phyloP scores from a whole-genome alignment of 768 basidiomycete species.

The Tremella mesenterica region DNA sequence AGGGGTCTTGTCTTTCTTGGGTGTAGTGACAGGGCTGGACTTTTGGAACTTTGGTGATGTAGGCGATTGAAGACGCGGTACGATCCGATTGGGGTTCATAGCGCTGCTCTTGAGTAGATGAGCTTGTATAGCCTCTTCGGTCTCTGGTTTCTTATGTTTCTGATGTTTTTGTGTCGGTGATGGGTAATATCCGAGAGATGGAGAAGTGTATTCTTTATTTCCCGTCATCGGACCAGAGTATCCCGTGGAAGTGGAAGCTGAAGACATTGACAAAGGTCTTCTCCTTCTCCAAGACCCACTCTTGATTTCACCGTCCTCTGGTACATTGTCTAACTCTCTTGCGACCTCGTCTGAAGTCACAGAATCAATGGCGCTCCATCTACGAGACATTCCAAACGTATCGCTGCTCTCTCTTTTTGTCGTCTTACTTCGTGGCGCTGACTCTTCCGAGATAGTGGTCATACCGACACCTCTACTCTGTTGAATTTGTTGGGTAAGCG shows the following conservation, averaged over 20 bases:
- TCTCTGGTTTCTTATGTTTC: slow-evolving; percentile 17
- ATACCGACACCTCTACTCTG: background rate
- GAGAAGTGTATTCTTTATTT: background rate
- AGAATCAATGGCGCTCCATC: background rate
- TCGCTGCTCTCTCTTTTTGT: background rate
- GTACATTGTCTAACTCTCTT: background rate
- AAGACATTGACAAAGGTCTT: slow-evolving; percentile 18
- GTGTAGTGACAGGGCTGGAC: background rate
- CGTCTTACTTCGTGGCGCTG: background rate
- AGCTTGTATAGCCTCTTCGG: slow-evolving; percentile 15
- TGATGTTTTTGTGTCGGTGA: slow-evolving; percentile 6
- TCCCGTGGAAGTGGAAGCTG: slow-evolving; percentile 13
- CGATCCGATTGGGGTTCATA: slow-evolving; percentile 17
- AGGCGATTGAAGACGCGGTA: slow-evolving; percentile 8
- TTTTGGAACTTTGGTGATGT: background rate
- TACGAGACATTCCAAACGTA: background rate
- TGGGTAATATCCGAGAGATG: slow-evolving; percentile 10
- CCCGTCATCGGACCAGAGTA: slow-evolving; percentile 3
- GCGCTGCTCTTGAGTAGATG: slow-evolving; percentile 20
- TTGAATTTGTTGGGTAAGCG: background rate
- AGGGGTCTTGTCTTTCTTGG: background rate
- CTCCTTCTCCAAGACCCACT: background rate
- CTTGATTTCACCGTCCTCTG: background rate
- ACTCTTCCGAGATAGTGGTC: background rate
- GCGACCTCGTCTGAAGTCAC: background rate